These are phyloP conservation scores for Xylaria nigripes DNA, from an alignment of 495 filamentous ascomycete genomes.

Conservation along the genomic window DNA sequence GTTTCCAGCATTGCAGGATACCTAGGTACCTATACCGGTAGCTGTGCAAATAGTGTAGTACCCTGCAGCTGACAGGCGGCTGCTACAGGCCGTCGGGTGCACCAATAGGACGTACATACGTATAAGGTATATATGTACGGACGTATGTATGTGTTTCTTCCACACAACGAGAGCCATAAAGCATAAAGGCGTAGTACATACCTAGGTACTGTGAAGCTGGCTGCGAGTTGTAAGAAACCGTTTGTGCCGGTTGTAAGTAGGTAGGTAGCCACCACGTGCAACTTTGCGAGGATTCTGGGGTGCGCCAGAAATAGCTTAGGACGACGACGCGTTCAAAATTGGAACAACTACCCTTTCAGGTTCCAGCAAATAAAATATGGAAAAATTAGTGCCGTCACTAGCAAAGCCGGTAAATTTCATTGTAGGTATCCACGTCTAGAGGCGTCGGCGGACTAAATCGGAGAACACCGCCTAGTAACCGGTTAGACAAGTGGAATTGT, in stretches of 20 bases:
- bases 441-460: background rate
- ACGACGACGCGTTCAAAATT: background rate
- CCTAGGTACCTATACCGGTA: too few species aligned
- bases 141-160: too few species aligned
- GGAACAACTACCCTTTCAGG: background rate
- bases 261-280: background rate
- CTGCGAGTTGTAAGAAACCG: background rate
- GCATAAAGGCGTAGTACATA: too few species aligned
- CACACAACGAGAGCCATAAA: too few species aligned
- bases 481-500: background rate
- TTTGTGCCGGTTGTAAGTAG: background rate
- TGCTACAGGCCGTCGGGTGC: too few species aligned
- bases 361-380: background rate
- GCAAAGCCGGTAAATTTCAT: background rate
- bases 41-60: too few species aligned
- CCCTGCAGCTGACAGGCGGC: too few species aligned
- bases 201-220: too few species aligned
- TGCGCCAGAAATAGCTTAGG: background rate
- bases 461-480: background rate
- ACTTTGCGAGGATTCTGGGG: background rate
- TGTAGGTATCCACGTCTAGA: background rate
- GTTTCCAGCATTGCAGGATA: too few species aligned
- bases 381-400: conserved; percentile 6
- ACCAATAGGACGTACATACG: too few species aligned
- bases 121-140: too few species aligned